A percentile compares a stretch with the other conserved stretches of the same genome.
These are phyloP conservation scores for Wallacemonas sp. DNA, from an alignment of 208 protist species.

Conservation along the genomic window DNA sequence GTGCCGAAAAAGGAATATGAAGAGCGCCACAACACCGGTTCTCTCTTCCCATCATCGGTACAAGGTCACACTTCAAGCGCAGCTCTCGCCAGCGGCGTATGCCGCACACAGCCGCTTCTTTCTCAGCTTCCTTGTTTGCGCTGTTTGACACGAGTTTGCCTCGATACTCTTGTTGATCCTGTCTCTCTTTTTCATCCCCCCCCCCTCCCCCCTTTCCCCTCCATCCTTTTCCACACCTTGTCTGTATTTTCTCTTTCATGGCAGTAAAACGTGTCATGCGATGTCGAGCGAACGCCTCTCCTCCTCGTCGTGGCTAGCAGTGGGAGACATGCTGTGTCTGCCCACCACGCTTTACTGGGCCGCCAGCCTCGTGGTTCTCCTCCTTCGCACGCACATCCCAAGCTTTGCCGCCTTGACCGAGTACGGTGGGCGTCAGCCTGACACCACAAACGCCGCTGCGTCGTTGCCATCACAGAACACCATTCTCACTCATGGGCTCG, in stretches of 20 bases:
- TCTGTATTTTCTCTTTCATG: too few relatives aligned
- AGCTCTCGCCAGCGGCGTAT: too few relatives aligned
- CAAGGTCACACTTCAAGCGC: too few relatives aligned
- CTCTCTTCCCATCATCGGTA: too few relatives aligned
- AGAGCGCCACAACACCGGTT: too few relatives aligned
- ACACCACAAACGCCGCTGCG: neutral
- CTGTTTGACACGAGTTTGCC: too few relatives aligned
- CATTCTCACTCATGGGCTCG: neutral
- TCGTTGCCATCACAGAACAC: neutral
- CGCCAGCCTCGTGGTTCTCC: conserved; percentile 35
- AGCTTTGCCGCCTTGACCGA: conserved; percentile 38
- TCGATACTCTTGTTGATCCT: too few relatives aligned
- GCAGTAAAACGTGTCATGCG: too few relatives aligned
- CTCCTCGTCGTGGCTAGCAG: neutral
- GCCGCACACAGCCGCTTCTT: too few relatives aligned
- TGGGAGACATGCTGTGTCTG: conserved; percentile 6
- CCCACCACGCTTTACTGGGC: conserved; percentile 55
- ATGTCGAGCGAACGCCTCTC: neutral
- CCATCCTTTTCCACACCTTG: neutral
- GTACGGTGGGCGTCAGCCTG: conserved; percentile 44
- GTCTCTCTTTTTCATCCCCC: too few relatives aligned
- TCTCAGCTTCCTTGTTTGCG: too few relatives aligned
- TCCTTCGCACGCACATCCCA: conserved; percentile 32
- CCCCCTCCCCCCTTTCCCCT: conserved; percentile 1
- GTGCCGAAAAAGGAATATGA: too few relatives aligned